phyloP scores from a whole-genome alignment of 225 moss, liverwort and hornwort species.

The Rhytidiadelphus loreus region DNA sequence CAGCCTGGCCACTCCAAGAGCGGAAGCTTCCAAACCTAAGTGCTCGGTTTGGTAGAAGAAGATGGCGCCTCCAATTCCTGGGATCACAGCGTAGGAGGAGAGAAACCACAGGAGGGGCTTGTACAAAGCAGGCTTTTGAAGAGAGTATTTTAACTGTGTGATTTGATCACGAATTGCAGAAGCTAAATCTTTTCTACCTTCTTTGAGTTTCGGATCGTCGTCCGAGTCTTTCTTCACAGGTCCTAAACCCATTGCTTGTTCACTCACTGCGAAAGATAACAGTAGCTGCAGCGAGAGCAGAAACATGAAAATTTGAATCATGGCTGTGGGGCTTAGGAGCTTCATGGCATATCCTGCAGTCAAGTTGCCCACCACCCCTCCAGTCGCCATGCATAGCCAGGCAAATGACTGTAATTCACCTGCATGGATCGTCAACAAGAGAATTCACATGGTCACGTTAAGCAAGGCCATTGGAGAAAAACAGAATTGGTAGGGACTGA shows the following conservation, averaged over 20 bases:
- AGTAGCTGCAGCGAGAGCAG: conserved; percentile 42
- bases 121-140: conserved; percentile 42
- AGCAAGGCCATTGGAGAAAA: neutral
- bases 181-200: neutral
- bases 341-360: conserved; percentile 61
- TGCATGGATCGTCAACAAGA: neutral
- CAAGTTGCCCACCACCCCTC: conserved; percentile 64
- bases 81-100: conserved; percentile 64
- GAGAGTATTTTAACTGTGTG: conserved; percentile 8
- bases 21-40: conserved; percentile 38
- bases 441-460: neutral
- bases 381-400: conserved; percentile 54
- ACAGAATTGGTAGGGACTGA: neutral
- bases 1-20: conserved; percentile 45
- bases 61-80: conserved; percentile 59
- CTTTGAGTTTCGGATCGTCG: conserved; percentile 8
- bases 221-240: conserved; percentile 17
- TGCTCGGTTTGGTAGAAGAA: conserved; percentile 73
- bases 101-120: conserved; percentile 60
- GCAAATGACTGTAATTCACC: conserved; percentile 73
- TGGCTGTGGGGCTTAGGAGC: conserved; percentile 22
- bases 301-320: conserved; percentile 39
- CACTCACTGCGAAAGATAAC: conserved; percentile 29
- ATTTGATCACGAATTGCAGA: conserved; percentile 31
- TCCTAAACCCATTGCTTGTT: conserved; percentile 34